Percentiles rank a stretch among this genome's conserved stretches.
phyloP scores from a whole-genome alignment of 2,329 filamentous ascomycete genomes.

The Lasiodiplodia theobromae region DNA sequence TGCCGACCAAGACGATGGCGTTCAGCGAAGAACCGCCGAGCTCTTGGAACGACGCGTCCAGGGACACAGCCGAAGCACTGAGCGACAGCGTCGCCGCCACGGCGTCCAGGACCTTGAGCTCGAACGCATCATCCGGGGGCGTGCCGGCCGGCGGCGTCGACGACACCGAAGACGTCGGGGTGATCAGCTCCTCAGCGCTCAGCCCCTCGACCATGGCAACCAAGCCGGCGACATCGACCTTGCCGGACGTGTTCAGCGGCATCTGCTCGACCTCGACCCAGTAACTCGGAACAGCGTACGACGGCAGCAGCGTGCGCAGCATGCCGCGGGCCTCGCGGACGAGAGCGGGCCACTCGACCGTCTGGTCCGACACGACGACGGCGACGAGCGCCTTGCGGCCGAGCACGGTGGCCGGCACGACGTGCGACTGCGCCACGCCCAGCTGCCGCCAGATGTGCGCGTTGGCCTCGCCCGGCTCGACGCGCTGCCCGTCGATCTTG shows the following conservation, averaged over 20 bases:
- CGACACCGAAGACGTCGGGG: neutral
- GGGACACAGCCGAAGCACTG: neutral
- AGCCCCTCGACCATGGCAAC: neutral
- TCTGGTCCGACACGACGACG: slow-evolving; percentile 41
- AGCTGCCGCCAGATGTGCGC: neutral
- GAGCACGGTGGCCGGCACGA: neutral
- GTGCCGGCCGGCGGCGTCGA: neutral
- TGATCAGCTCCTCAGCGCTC: neutral
- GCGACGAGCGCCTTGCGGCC: slow-evolving; percentile 49
- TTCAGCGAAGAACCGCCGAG: neutral
- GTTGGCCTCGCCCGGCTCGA: slow-evolving; percentile 25
- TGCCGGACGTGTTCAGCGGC: slow-evolving; percentile 17
- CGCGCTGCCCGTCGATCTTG: slow-evolving; percentile 30
- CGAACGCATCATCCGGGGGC: neutral
- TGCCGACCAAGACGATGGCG: neutral
- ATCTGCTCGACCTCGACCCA: slow-evolving; percentile 20
- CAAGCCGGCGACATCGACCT: neutral
- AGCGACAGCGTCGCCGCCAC: neutral
- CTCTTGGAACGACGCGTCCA: neutral
- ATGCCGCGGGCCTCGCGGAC: slow-evolving; percentile 32
- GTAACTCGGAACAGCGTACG: slow-evolving; percentile 48
- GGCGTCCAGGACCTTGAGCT: neutral
- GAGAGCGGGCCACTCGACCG: slow-evolving; percentile 34
- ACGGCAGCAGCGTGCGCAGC: slow-evolving; percentile 58
- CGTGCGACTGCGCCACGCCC: neutral